Evolutionary conservation across 768 basidiomycete species (phyloP), one percentile per base, ranked within the genome.

Genomic region (Suillus discolor): DNA sequence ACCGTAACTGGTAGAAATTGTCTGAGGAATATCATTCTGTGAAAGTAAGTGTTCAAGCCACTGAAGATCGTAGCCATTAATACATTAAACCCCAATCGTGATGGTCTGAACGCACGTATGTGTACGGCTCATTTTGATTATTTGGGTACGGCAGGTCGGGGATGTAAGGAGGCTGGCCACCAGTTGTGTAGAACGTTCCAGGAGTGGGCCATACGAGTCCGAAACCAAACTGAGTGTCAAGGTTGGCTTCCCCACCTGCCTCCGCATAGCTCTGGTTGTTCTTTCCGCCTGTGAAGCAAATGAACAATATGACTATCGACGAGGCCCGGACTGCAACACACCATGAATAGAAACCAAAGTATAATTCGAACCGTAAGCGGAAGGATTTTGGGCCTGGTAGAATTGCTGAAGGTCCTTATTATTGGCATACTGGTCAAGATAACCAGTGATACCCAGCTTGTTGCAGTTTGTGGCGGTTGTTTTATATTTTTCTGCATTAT

Each of bases 1-100:
- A 4, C 83, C 88, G 71, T 92, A 92, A 68, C 88, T 89, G 0
- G 89, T 91, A 0, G 89, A 89, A 47, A 93, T 90, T 6, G 85
- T 79, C 67, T 85, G 82, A 16, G 90, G 89, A 2, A 83, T 73
- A 45, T 79, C 71, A 12, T 76, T 61, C n/a, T 84, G 82, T 15
- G 67, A 69, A 0, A 85, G 75, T n/a, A 91, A 72, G 65, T 83
- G 87, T 49, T 88, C 81, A 18, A 92, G 76, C 90, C 90, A 92
- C 80, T 89, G 70, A 31, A 73, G 62, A 36, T 44, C 28, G 0
- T 60, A 62, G 47, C 11, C 61, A 59, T 62, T 45, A 64, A 28
- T 0, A 20, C 59, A 59, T 41, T n/a, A 8, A 25, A 31, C 7
- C 18, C 28, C 11, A 25, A 55, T 28, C 44, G 2, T 6, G 66